Base-by-base conservation (phyloP, 2,329 filamentous ascomycete species). In the Pseudogymnoascus verrucosus region DNA sequence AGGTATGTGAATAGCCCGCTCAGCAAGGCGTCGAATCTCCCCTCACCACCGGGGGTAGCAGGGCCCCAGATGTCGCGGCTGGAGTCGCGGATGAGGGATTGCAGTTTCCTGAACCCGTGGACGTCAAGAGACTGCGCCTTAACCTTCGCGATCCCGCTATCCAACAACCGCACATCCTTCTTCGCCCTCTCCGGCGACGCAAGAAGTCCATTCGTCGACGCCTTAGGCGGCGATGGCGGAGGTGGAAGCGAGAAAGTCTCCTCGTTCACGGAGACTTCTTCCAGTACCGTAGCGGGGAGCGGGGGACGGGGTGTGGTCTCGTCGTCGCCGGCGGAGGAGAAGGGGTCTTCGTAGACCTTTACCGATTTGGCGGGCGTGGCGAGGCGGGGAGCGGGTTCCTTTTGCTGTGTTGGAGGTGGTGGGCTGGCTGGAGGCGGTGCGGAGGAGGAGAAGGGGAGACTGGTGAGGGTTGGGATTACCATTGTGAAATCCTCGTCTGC, bases 71-170 rank as follows among this genome's bases (percentile, higher is more conserved):
- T 44, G 1, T 59, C 23, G 51, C 31, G 26, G 69, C 82, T 82
- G 71, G 81, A 84, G 64, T 89, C 87, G 67, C 88, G 86, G 65
- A 91, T 82, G 67, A 92, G 82, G 40, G 87, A 87, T 73, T 93
- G 89, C 60, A 93, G 79, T 70, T 90, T 89, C 62, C 89, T 84
- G 79, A 93, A 91, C 64, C 89, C 89, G 71, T 92, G 89, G 3
- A 90, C 89, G 71, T 93, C 90, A n/a, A 93, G 82, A 0, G 85
- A 85, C 69, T 85, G 85, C 31, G 84, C 81, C 68, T 86, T 86
- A 68, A 93, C 87, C 67, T 89, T 89, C 61, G 85, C 79, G 68
- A 93, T 89, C 60, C 88, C 90, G 69, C 89, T 92, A 34, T 88
- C 84, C 4, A 93, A 80, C 23, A 93, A 78, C 51, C 87, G 84